These are phyloP conservation scores for Ganoderma sinense DNA, from an alignment of 1,284 basidiomycete genomes.

Conservation along the genomic window DNA sequence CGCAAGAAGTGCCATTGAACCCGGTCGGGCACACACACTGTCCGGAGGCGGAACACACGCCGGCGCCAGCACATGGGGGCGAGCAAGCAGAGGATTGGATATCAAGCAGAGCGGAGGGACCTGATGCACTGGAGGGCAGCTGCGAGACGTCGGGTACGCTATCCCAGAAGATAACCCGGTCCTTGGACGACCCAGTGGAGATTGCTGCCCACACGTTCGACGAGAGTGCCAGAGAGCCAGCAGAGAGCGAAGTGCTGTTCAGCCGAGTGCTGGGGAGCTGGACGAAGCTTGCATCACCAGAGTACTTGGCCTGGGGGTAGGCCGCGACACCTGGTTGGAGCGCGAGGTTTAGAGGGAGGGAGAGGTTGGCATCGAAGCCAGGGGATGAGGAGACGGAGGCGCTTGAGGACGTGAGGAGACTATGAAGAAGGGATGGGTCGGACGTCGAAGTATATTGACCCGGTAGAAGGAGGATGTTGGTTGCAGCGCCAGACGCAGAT, in stretches of 20 bases:
- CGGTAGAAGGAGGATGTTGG: constrained; percentile 69
- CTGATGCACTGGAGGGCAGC: constrained; percentile 54
- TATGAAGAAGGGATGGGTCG: constrained; percentile 73
- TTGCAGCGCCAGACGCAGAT: constrained; percentile 58
- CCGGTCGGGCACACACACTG: constrained; percentile 75
- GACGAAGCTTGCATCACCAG: constrained; percentile 67
- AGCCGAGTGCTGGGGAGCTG: constrained; percentile 53
- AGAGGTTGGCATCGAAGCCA: constrained; percentile 64
- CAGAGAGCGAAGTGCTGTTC: constrained; percentile 60
- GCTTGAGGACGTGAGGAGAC: constrained; percentile 68
- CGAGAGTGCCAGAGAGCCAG: constrained; percentile 66
- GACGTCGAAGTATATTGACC: constrained; percentile 76
- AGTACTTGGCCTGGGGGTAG: constrained; percentile 66
- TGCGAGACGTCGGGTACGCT: constrained; percentile 79
- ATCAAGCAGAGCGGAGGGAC: constrained; percentile 62
- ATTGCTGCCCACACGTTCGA: constrained; percentile 74
- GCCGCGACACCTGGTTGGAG: constrained; percentile 70
- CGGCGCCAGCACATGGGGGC: constrained; percentile 73
- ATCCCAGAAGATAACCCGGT: constrained; percentile 75
- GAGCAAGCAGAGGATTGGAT: constrained; percentile 77
- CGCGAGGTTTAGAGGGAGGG: constrained; percentile 69
- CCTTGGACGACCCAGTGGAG: constrained; percentile 53
- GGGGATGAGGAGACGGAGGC: constrained; percentile 62
- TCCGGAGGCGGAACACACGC: constrained; percentile 72
- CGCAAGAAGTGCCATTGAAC: constrained; percentile 80